Base-by-base conservation (phyloP, 2,329 filamentous ascomycete genomes). In the Verticillium tricorpus region DNA sequence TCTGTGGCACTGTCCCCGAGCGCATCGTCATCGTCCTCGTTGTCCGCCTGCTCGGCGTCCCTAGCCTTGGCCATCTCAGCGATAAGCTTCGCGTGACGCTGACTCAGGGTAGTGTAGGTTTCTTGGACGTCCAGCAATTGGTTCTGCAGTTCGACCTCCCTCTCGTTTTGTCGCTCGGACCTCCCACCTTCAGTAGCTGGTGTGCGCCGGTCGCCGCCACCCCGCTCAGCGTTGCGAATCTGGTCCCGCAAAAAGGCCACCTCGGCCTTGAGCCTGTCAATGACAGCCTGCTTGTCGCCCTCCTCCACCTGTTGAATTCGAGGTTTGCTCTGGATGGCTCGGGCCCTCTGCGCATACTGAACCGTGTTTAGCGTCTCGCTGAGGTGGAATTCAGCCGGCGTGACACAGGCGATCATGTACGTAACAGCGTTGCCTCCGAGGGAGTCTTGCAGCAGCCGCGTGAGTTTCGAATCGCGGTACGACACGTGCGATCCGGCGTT, bases 321-420 rank as follows among this genome's bases (percentile, higher is more conserved):
- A 8, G 95, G 96, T 75, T 97, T 98, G 78, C 92, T 97, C 79
- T 99, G 95, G 64, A 99, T 99, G 1, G 93, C 93, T 66, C 95
- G 89, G 65, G 95, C 96, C 66, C 95, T 87, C 78, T 98, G 95
- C 7, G 95, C 95, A 76, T 99, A 99, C 74, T 97, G 91, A 25
- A 99, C 92, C 0, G 95, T 99, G 74, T 99, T 99, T 62, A 99
- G 81, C 0, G 96, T 98, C 77, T 99, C 95, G 77, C 93, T 98
- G 55, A 99, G 81, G 74, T 99, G 95, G 72, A 99, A 99, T 73
- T 97, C 93, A 15, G 94, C 92, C 0, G 93, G 94, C 1, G 94
- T 99, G 34, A 99, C 93, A 77, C 95, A 99, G 9, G 95, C 95
- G 77, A 99, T 95, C 95, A 99, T 98, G 78, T 98, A 99, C 0